phyloP scores from a whole-genome alignment of 352 stramenopile species.

The Pythium dissimile region DNA sequence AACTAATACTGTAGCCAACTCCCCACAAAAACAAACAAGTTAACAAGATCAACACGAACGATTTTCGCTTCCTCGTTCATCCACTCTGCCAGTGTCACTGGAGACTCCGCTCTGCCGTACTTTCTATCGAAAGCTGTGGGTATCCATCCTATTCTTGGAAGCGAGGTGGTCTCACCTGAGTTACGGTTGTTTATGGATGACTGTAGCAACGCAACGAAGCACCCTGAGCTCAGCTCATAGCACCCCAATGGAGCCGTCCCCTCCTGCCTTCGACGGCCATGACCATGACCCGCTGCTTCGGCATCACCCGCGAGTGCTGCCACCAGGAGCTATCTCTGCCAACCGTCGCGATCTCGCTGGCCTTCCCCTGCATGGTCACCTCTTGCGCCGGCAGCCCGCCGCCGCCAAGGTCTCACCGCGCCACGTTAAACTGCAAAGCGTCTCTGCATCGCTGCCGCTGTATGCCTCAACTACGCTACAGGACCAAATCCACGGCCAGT shows the following conservation, averaged over 20 bases:
- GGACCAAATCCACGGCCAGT: slow-evolving; percentile 36
- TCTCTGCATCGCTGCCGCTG: slow-evolving; percentile 5
- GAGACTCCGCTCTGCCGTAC: too few species aligned
- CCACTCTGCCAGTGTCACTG: too few species aligned
- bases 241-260: slow-evolving; percentile 12
- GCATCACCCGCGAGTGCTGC: background rate
- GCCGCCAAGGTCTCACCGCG: slow-evolving; percentile 22
- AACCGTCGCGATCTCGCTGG: background rate
- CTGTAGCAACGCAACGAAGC: background rate
- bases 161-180: too few species aligned
- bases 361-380: background rate
- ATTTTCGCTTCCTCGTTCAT: too few species aligned
- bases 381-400: background rate
- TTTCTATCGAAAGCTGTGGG: background rate
- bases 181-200: too few species aligned
- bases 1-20: background rate
- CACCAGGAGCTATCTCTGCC: too few species aligned
- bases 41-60: too few species aligned
- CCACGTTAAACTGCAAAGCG: slow-evolving; percentile 32
- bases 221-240: background rate
- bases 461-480: slow-evolving; percentile 25
- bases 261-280: background rate
- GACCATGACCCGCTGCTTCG: background rate
- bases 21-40: background rate
- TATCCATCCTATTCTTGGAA: background rate